Conservation (phyloP, 2,329 filamentous ascomycete genomes). For the Chaetomiaceae sp. region DNA sequence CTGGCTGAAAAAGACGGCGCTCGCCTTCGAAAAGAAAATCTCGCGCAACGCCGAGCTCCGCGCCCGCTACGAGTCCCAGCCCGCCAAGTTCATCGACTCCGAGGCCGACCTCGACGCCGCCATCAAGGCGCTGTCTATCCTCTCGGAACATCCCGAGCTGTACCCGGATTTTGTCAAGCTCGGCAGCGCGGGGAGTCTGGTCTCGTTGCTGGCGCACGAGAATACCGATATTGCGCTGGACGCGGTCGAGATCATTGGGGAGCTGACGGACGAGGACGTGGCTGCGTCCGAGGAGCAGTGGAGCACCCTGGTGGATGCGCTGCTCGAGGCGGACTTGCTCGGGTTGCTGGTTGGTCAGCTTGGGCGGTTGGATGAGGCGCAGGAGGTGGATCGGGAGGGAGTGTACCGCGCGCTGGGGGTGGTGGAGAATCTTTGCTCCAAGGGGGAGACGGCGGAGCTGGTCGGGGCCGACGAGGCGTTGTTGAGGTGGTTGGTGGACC, state of each 20-base stretch:
- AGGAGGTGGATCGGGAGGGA: conserved; percentile 70
- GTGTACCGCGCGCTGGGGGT: conserved; percentile 82
- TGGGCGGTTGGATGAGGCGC: conserved; percentile 69
- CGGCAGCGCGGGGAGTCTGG: conserved; percentile 68
- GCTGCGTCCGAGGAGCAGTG: conserved; percentile 75
- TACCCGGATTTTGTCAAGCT: conserved; percentile 76
- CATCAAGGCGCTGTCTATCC: conserved; percentile 79
- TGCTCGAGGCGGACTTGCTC: conserved; percentile 66
- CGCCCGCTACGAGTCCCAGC: conserved; percentile 75
- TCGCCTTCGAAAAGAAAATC: conserved; percentile 87
- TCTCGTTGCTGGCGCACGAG: conserved; percentile 82
- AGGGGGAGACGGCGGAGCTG: conserved; percentile 61
- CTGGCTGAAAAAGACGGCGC: conserved; percentile 77
- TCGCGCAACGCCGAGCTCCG: conserved; percentile 85
- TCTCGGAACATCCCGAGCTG: conserved; percentile 80
- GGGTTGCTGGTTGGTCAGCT: conserved; percentile 75
- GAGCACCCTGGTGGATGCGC: conserved; percentile 66
- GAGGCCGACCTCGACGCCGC: conserved; percentile 88
- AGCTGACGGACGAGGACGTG: conserved; percentile 92
- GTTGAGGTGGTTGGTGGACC: conserved; percentile 70
- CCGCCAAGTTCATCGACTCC: conserved; percentile 75
- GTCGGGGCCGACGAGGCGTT: conserved; percentile 67
- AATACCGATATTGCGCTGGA: conserved; percentile 96
- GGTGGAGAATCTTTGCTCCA: conserved; percentile 79
- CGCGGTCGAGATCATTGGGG: conserved; percentile 81